phyloP scores from a whole-genome alignment of 2,329 filamentous ascomycete species.

The Calonectria fujianensis region DNA sequence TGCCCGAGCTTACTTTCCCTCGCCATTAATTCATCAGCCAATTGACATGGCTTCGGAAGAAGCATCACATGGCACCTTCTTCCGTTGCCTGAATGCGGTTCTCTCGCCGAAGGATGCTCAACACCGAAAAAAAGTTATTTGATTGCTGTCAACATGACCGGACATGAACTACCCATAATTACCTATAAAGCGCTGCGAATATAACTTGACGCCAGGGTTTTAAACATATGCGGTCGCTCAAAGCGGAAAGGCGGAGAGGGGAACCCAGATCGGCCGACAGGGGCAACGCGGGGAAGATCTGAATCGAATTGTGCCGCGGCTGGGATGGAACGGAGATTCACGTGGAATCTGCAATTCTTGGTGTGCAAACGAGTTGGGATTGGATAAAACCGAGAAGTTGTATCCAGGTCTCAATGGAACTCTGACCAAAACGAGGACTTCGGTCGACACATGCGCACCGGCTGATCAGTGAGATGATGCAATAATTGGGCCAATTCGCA shows the following conservation, averaged over 20 bases:
- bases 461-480: not conserved
- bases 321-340: conserved; percentile 10
- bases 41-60: not conserved
- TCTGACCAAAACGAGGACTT: not conserved
- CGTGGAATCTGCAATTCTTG: conserved; percentile 5
- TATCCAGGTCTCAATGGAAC: conserved; percentile 11
- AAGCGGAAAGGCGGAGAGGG: conserved; percentile 25
- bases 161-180: conserved; percentile 24
- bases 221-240: not conserved
- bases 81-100: conserved; percentile 15
- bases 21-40: not conserved
- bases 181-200: conserved; percentile 22
- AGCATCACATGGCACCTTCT: not conserved
- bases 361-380: not conserved
- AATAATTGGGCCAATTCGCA: not conserved
- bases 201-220: not conserved
- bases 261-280: conserved; percentile 22
- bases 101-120: conserved; percentile 1
- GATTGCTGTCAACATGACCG: not conserved
- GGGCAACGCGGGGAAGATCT: conserved; percentile 24
- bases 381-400: not conserved
- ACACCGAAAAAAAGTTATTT: not conserved
- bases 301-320: conserved; percentile 24
- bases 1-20: not conserved
- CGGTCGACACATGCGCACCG: not conserved